These are phyloP conservation scores for Ogataea angusta DNA, from an alignment of 805 yeast genomes.

Conservation along the genomic window DNA sequence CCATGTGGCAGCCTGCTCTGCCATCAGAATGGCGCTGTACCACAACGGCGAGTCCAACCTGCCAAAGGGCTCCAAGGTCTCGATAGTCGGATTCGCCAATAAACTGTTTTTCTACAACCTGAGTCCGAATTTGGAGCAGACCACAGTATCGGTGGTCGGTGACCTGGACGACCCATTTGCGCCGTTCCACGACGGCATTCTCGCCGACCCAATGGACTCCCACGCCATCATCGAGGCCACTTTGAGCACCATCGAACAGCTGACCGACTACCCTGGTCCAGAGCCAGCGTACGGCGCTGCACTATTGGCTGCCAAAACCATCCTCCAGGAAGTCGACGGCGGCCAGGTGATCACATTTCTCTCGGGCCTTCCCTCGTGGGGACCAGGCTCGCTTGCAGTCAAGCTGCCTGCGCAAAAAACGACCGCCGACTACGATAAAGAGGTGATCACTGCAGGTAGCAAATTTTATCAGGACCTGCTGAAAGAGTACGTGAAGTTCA, in stretches of 20 bases:
- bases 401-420: slow-evolving; percentile 35
- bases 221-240: slow-evolving; percentile 62
- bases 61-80: slow-evolving; percentile 50
- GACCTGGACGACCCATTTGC: slow-evolving; percentile 78
- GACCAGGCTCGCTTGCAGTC: slow-evolving; percentile 65
- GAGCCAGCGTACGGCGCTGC: slow-evolving; percentile 84
- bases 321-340: slow-evolving; percentile 65
- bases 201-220: slow-evolving; percentile 74
- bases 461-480: slow-evolving; percentile 61
- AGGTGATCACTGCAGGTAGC: slow-evolving; percentile 54
- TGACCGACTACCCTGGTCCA: slow-evolving; percentile 39
- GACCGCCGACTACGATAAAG: slow-evolving; percentile 42
- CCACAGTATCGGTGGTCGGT: slow-evolving; percentile 57
- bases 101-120: slow-evolving; percentile 71
- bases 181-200: slow-evolving; percentile 76
- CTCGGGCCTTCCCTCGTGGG: slow-evolving; percentile 72
- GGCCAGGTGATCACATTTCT: slow-evolving; percentile 77
- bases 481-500: slow-evolving; percentile 49
- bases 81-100: slow-evolving; percentile 75
- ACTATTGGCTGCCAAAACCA: slow-evolving; percentile 59
- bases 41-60: slow-evolving; percentile 29
- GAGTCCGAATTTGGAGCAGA: slow-evolving; percentile 49
- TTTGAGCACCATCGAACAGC: slow-evolving; percentile 54
- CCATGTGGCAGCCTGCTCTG: slow-evolving; percentile 63
- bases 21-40: slow-evolving; percentile 57